phyloP scores from a whole-genome alignment of 2,329 filamentous ascomycete species.

The Arthrobotrys iridis region DNA sequence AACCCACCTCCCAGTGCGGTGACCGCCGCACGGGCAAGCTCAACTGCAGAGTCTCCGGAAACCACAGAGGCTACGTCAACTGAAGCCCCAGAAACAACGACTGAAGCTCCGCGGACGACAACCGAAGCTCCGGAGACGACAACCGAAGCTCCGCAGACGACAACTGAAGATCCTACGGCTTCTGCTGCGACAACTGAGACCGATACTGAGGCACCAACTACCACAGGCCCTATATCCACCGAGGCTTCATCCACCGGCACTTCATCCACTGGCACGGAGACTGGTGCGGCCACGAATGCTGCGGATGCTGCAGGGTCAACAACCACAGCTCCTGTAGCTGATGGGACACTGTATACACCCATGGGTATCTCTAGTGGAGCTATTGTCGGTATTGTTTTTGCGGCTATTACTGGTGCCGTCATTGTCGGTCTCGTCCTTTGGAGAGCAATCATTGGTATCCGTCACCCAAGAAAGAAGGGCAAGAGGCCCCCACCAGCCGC shows the following conservation, averaged over 20 bases:
- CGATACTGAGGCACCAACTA: too few relatives aligned
- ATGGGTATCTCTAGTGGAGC: constrained; percentile 51
- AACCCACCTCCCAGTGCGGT: not conserved
- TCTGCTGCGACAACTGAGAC: constrained; percentile 6
- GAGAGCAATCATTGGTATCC: constrained; percentile 50
- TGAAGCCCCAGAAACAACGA: constrained; percentile 9
- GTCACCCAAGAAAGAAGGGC: constrained; percentile 30
- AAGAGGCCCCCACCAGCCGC: constrained; percentile 3
- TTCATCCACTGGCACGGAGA: constrained; percentile 12
- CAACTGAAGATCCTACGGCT: constrained; percentile 15
- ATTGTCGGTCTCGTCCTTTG: constrained; percentile 51
- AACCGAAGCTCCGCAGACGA: not conserved
- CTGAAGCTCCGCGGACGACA: not conserved
- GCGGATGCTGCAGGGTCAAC: constrained; percentile 32
- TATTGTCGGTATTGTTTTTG: constrained; percentile 51
- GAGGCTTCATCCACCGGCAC: not conserved
- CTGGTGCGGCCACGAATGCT: constrained; percentile 33
- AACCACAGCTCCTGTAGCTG: not conserved
- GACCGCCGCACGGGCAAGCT: not conserved
- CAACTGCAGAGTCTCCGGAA: not conserved
- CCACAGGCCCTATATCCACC: not conserved
- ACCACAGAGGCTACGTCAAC: constrained; percentile 4
- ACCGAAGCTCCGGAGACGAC: constrained; percentile 17
- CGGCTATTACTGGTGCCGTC: constrained; percentile 42
- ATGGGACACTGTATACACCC: constrained; percentile 27